Percentiles rank a stretch among this genome's conserved stretches.
These are phyloP conservation scores for Elsinoe australis DNA, from an alignment of 2,329 filamentous ascomycete genomes.

Conservation along the genomic window DNA sequence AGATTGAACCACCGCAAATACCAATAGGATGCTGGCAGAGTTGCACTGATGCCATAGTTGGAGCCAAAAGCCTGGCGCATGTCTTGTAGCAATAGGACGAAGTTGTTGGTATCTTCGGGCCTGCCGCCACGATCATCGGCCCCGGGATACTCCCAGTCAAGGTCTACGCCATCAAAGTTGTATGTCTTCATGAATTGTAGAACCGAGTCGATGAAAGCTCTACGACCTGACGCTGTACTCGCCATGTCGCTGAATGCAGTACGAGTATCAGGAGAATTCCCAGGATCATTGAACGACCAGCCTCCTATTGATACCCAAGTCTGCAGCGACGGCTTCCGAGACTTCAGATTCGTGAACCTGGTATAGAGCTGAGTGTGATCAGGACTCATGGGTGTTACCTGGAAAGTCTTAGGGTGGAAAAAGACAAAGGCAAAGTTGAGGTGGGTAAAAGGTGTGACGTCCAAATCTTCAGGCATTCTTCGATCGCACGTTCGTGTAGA, in stretches of 20 bases:
- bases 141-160: conserved; percentile 40
- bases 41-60: conserved; percentile 37
- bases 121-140: conserved; percentile 27
- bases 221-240: conserved; percentile 25
- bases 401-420: conserved; percentile 33
- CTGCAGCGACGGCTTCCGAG: conserved; percentile 24
- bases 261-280: conserved; percentile 15
- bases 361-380: conserved; percentile 7
- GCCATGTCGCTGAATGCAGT: conserved; percentile 31
- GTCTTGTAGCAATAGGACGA: neutral
- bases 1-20: conserved; percentile 22
- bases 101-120: conserved; percentile 29
- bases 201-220: conserved; percentile 34
- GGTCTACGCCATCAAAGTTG: conserved; percentile 40
- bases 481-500: neutral
- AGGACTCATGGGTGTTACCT: conserved; percentile 24
- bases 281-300: conserved; percentile 34
- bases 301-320: conserved; percentile 37
- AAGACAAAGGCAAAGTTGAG: conserved; percentile 38
- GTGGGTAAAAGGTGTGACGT: conserved; percentile 6
- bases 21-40: conserved; percentile 24
- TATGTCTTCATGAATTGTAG: conserved; percentile 37
- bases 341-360: conserved; percentile 30
- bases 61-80: conserved; percentile 23
- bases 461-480: neutral